Conservation (phyloP, 768 basidiomycete genomes). For the Termitomyces sp. region DNA sequence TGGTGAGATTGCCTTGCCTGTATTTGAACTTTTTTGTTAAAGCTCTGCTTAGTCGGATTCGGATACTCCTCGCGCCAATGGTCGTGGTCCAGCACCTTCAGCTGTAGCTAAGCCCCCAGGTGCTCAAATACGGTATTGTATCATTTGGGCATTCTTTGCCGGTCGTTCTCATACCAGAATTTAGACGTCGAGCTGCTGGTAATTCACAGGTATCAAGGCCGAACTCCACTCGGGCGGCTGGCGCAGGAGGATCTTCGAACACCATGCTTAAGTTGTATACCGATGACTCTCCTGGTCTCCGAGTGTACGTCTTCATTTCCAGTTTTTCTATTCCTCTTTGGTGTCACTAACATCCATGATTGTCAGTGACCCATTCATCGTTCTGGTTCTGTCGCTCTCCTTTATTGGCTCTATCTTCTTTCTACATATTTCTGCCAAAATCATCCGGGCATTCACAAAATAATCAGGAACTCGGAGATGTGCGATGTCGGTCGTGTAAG, state of each 20-base stretch:
- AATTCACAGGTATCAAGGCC: conserved; percentile 60
- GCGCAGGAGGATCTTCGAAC: conserved; percentile 94
- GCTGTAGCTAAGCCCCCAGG: conserved; percentile 72
- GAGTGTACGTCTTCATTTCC: conserved; percentile 70
- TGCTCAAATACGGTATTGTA: conserved; percentile 73
- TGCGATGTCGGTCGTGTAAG: conserved; percentile 3
- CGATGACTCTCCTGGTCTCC: conserved; percentile 93
- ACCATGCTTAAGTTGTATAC: conserved; percentile 99
- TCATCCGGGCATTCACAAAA: conserved; percentile 88
- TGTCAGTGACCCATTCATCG: conserved; percentile 90
- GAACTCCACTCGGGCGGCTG: conserved; percentile 86
- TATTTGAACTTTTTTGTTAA: background rate
- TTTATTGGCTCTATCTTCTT: conserved; percentile 99
- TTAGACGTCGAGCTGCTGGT: conserved; percentile 71
- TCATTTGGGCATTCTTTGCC: background rate
- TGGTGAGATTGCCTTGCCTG: conserved; percentile 28
- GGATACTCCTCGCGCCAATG: conserved; percentile 52
- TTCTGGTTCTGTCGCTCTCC: conserved; percentile 90
- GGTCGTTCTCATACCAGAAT: conserved; percentile 1
- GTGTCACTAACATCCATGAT: background rate
- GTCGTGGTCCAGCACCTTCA: conserved; percentile 33
- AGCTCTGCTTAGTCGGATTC: conserved; percentile 67
- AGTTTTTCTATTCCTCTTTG: background rate
- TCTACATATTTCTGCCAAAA: conserved; percentile 94
- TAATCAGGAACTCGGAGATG: conserved; percentile 28